Evolutionary conservation across 2,329 filamentous ascomycete species (phyloP), one percentile per base, ranked within the genome.

Genomic region (Beauveria varroae): DNA sequence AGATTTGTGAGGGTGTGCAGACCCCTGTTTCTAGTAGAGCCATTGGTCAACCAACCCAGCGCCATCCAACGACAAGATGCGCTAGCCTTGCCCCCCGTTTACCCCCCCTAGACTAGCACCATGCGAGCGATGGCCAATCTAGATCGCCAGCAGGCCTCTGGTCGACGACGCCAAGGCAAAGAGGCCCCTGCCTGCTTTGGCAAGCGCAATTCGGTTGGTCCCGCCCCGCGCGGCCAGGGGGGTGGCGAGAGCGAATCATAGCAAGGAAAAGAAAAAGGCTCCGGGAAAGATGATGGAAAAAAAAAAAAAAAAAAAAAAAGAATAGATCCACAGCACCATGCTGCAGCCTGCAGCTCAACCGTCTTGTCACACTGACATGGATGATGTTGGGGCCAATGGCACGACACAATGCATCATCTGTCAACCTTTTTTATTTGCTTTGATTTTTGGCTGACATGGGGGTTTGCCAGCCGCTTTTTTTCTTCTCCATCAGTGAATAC

Each of bases 171-270:
- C 60, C 12, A 40, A 20, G 44, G 5, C 28, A 18, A 24, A 16
- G 22, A 28, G 7, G 18, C 8, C 6, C 14, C n/a, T 50, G 34
- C 8, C 24, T 22, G 30, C 30, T 34, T 34, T 34, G 30, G 34
- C 22, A 20, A 51, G 50, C 24, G 14, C 26, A 50, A 61, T 62
- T 62, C 61, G 56, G 61, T 62, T 59, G 75, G 75, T 76, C 75
- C 78, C 76, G 75, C 74, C 72, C 74, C 30, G 30, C 72, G 73
- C 76, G 74, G 71, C 72, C 69, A 72, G 41, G 12, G 22, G 22
- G 24, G 28, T 24, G 3, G 14, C 10, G 3, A 28, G 3, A 18
- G 34, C 37, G 30, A 54, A 40, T 54, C 37, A 16, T 18, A n/a
- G 16, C 18, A 46, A 46, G 43, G 20, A 46, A 14, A 41, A 8